Percentiles rank a stretch among this genome's conserved stretches.
Conservation (phyloP, 2,329 filamentous ascomycete species). For the Ilyonectria sp. region DNA sequence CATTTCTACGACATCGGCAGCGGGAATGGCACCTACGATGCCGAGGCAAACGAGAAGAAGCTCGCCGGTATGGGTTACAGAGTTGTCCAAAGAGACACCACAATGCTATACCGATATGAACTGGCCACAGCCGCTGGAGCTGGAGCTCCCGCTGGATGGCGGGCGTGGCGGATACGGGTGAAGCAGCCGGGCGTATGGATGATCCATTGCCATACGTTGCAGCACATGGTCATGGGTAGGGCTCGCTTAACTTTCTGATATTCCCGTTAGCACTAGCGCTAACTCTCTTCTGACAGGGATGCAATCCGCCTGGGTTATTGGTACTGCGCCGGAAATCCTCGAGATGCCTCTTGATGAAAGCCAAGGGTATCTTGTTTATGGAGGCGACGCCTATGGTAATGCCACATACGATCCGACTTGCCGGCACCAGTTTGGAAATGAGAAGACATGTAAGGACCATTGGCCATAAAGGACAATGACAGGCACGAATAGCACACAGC, state of each 20-base stretch:
- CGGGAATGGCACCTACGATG: conserved; percentile 68
- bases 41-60: conserved; percentile 62
- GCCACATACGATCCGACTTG: conserved; percentile 21
- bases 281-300: conserved; percentile 45
- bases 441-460: too few species aligned
- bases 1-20: conserved; percentile 69
- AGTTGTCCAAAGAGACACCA: background rate
- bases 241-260: too few species aligned
- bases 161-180: conserved; percentile 67
- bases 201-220: conserved; percentile 73
- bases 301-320: conserved; percentile 49
- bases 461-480: too few species aligned
- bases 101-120: conserved; percentile 55
- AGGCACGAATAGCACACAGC: too few species aligned
- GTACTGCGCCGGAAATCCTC: conserved; percentile 40
- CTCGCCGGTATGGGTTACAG: background rate
- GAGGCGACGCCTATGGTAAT: conserved; percentile 63
- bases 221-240: conserved; percentile 71
- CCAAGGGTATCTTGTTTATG: conserved; percentile 60
- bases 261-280: too few species aligned
- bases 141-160: conserved; percentile 65
- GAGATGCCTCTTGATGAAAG: conserved; percentile 51
- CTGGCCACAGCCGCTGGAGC: conserved; percentile 54
- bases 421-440: conserved; percentile 22
- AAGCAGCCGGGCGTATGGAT: conserved; percentile 72